These are phyloP conservation scores for Trematosphaeria pertusa DNA, from an alignment of 2,329 filamentous ascomycete species.

Conservation along the genomic window DNA sequence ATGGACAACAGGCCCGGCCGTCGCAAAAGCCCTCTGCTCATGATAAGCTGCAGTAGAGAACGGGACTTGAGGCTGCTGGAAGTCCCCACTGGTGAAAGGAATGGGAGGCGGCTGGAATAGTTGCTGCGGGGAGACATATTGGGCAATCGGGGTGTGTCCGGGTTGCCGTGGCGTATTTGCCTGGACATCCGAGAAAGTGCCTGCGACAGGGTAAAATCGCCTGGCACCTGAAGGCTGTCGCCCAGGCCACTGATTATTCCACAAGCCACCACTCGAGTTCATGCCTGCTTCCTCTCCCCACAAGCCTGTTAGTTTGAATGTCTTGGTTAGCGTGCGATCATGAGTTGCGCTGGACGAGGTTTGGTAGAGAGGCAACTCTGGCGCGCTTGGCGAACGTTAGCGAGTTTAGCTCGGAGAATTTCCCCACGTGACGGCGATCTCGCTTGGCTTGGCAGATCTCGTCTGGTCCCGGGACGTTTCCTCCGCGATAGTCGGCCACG, in stretches of 20 bases:
- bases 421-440: no score
- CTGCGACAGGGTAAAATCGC: slow-evolving; percentile 27
- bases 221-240: slow-evolving; percentile 22
- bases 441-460: no score
- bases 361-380: no score
- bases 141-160: slow-evolving; percentile 17
- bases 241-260: slow-evolving; percentile 28
- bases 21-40: slow-evolving; percentile 32
- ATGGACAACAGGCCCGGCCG: slow-evolving; percentile 42
- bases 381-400: no score
- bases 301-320: slow-evolving; percentile 15
- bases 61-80: slow-evolving; percentile 16
- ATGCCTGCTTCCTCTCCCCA: slow-evolving; percentile 21
- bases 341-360: slow-evolving; percentile 15
- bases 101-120: slow-evolving; percentile 27
- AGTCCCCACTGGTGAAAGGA: slow-evolving; percentile 20
- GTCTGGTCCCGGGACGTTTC: no score
- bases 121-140: slow-evolving; percentile 27
- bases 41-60: slow-evolving; percentile 19
- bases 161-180: slow-evolving; percentile 19
- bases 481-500: no score
- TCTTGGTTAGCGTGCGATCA: slow-evolving; percentile 27
- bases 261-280: slow-evolving; percentile 28
- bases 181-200: slow-evolving; percentile 25
- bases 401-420: no score